These are phyloP conservation scores for Microascus cirrosus DNA, from an alignment of 2,329 filamentous ascomycete genomes.

Conservation along the genomic window DNA sequence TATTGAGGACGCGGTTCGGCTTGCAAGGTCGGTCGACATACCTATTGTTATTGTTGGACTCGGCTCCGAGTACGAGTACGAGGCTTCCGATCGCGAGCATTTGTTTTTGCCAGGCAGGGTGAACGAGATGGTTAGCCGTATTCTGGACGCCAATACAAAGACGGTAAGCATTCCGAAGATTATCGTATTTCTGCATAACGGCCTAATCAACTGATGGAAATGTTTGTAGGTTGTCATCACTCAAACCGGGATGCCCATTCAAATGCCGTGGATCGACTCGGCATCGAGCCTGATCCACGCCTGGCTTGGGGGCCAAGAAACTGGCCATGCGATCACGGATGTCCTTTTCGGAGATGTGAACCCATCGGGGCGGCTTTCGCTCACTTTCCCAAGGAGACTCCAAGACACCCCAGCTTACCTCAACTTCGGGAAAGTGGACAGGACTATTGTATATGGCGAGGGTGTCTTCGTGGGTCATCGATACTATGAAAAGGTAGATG, in stretches of 20 bases:
- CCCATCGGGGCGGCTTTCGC: conserved; percentile 62
- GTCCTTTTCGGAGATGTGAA: conserved; percentile 65
- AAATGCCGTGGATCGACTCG: conserved; percentile 57
- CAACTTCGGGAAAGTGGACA: conserved; percentile 61
- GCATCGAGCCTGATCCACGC: conserved; percentile 52
- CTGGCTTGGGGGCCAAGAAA: conserved; percentile 81
- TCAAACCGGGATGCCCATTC: conserved; percentile 65
- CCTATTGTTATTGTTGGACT: conserved; percentile 69
- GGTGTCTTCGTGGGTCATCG: conserved; percentile 74
- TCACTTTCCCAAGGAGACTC: conserved; percentile 59
- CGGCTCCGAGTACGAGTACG: conserved; percentile 72
- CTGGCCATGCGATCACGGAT: conserved; percentile 70
- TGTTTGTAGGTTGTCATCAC: conserved; percentile 42
- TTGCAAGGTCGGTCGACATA: conserved; percentile 61
- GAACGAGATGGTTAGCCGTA: conserved; percentile 56
- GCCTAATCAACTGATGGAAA: too few relatives aligned
- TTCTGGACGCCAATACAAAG: conserved; percentile 55
- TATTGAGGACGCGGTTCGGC: conserved; percentile 53
- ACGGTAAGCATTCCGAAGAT: conserved; percentile 28
- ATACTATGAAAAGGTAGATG: conserved; percentile 63
- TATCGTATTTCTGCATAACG: too few relatives aligned
- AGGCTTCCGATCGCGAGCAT: conserved; percentile 67
- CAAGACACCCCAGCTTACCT: conserved; percentile 67
- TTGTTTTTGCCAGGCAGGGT: conserved; percentile 65
- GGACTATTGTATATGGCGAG: conserved; percentile 66